Percentiles rank a stretch among this genome's conserved stretches.
Evolutionary conservation across 768 basidiomycete species (phyloP).

Genomic region (Lyophyllum atratum): DNA sequence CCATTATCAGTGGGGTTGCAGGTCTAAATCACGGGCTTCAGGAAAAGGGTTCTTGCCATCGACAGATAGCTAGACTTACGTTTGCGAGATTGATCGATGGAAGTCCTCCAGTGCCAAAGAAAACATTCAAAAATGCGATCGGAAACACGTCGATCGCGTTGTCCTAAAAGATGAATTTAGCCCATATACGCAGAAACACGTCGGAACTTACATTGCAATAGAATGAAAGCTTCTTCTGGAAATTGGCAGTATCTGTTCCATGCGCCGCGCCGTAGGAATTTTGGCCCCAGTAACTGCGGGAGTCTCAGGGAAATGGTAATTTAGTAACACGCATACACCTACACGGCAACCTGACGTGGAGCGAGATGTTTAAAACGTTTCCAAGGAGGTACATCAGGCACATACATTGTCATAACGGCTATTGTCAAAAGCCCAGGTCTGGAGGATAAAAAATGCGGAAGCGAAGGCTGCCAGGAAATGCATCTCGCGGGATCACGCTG

Average conservation of each 20-base stretch:
- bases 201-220: constrained; percentile 55
- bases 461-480: constrained; percentile 9
- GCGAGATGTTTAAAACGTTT: background rate
- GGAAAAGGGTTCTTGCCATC: background rate
- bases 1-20: constrained; percentile 60
- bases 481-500: constrained; percentile 8
- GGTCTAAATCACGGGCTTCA: constrained; percentile 37
- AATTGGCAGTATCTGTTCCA: constrained; percentile 48
- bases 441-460: constrained; percentile 8
- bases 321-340: constrained; percentile 16
- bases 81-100: constrained; percentile 73
- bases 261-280: constrained; percentile 69
- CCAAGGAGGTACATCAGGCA: background rate
- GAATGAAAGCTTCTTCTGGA: constrained; percentile 60
- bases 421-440: constrained; percentile 49
- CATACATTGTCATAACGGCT: constrained; percentile 64
- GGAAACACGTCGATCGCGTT: constrained; percentile 69
- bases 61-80: constrained; percentile 32
- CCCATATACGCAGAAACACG: constrained; percentile 3
- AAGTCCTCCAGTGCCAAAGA: constrained; percentile 61
- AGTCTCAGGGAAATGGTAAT: background rate
- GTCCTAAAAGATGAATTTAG: constrained; percentile 41
- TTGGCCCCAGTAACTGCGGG: constrained; percentile 70
- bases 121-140: constrained; percentile 66
- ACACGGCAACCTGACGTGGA: constrained; percentile 56